Conservation (phyloP, 1,139 yeast genomes). For the Debaryomycetaceae sp. region DNA sequence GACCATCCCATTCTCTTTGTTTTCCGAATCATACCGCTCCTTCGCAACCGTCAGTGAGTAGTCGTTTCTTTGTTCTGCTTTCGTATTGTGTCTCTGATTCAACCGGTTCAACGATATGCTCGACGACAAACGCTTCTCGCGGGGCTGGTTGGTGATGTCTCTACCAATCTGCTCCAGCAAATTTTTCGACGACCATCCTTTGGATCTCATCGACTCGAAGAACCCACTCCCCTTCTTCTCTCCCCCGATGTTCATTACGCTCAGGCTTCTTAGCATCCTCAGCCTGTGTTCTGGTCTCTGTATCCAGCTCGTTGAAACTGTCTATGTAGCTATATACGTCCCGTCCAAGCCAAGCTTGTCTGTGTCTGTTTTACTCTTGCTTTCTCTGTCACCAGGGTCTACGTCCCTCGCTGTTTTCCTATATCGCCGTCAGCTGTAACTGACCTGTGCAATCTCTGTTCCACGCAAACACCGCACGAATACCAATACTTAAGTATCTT, state of each 20-base stretch:
- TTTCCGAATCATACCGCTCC: conserved; percentile 8
- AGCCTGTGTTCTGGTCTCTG: too few relatives aligned
- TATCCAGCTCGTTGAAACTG: too few relatives aligned
- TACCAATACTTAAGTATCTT: too few relatives aligned
- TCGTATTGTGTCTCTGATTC: conserved; percentile 6
- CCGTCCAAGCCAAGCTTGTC: too few relatives aligned
- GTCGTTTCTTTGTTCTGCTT: conserved; percentile 2
- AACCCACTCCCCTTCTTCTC: conserved; percentile 18
- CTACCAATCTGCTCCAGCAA: conserved; percentile 5
- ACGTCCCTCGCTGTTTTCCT: neutral
- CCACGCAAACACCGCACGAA: too few relatives aligned
- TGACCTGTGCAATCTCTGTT: too few relatives aligned
- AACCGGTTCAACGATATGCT: conserved; percentile 13
- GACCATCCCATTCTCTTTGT: conserved; percentile 11
- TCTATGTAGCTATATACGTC: too few relatives aligned
- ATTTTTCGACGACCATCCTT: conserved; percentile 13
- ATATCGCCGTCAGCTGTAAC: too few relatives aligned
- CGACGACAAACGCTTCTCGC: conserved; percentile 14
- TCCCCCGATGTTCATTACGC: conserved; percentile 25
- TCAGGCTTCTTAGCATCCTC: conserved; percentile 30
- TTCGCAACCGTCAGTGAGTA: conserved; percentile 11
- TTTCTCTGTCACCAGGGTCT: neutral
- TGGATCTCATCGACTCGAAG: conserved; percentile 19
- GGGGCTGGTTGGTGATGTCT: conserved; percentile 1
- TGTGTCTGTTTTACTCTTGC: neutral